Conservation (phyloP, 257 asterid species). For the Striga asiatica region DNA sequence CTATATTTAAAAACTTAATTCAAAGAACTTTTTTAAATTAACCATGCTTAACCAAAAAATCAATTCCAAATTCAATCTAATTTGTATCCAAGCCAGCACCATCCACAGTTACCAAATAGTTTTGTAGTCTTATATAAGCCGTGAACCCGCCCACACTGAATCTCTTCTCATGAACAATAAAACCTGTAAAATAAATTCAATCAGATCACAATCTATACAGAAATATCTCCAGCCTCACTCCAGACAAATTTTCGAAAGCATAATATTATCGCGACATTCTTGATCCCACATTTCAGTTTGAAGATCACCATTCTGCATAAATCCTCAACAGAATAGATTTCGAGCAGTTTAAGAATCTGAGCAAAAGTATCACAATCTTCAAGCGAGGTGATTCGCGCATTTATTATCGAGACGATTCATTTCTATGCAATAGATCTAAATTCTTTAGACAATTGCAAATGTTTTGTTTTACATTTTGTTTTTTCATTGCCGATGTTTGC, state of each 20-base stretch:
- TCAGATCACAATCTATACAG: conserved; percentile 14
- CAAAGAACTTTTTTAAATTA: too few species aligned
- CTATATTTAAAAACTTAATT: too few species aligned
- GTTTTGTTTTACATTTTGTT: background rate
- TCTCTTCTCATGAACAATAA: conserved; percentile 6
- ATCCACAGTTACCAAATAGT: background rate
- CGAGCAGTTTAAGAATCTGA: background rate
- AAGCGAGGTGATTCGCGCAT: conserved; percentile 23
- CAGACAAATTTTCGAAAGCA: conserved; percentile 2
- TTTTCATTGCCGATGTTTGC: background rate
- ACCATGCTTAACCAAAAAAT: too few species aligned
- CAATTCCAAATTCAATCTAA: too few species aligned
- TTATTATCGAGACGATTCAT: background rate
- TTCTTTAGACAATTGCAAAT: conserved; percentile 8
- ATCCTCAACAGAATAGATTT: background rate
- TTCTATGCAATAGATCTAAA: conserved; percentile 18
- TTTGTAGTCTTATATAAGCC: background rate
- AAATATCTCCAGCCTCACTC: conserved; percentile 10
- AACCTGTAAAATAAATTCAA: background rate
- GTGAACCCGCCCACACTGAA: conserved; percentile 18
- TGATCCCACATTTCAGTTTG: background rate
- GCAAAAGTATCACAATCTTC: conserved; percentile 15
- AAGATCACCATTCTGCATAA: background rate
- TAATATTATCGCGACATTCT: background rate
- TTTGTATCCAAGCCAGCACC: too few species aligned